A percentile compares a stretch with the other conserved stretches of the same genome.
phyloP scores from a whole-genome alignment of 73 alveolate species.

The Strombidium stylifer region DNA sequence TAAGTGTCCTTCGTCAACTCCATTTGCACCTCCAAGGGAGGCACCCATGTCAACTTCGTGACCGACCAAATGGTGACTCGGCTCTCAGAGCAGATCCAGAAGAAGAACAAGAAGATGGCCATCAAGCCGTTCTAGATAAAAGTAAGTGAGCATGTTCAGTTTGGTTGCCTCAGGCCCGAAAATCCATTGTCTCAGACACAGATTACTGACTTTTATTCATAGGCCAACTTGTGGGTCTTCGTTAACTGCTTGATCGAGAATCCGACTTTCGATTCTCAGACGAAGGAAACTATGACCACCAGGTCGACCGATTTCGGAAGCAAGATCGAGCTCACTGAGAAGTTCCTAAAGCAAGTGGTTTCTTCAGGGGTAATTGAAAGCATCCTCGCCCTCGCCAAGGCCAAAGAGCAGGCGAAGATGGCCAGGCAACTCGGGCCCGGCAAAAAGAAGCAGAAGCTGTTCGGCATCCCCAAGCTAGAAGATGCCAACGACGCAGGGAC shows the following conservation, averaged over 20 bases:
- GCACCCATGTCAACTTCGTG: slow-evolving; percentile 96
- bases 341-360: slow-evolving; percentile 79
- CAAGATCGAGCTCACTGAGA: slow-evolving; percentile 90
- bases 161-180: no score
- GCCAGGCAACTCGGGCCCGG: slow-evolving; percentile 75
- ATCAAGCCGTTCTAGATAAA: slow-evolving; percentile 31
- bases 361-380: slow-evolving; percentile 82
- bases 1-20: slow-evolving; percentile 97
- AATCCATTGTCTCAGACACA: no score
- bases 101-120: slow-evolving; percentile 45
- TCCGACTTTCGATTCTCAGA: slow-evolving; percentile 98
- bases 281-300: slow-evolving; percentile 98
- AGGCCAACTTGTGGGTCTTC: slow-evolving; percentile 87
- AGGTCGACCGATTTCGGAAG: slow-evolving; percentile 92
- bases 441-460: slow-evolving; percentile 74
- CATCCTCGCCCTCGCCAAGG: slow-evolving; percentile 81
- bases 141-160: no score
- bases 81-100: slow-evolving; percentile 21
- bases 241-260: slow-evolving; percentile 95
- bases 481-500: slow-evolving; percentile 99
- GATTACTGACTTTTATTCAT: no score
- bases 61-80: slow-evolving; percentile 80
- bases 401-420: slow-evolving; percentile 74
- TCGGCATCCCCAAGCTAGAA: slow-evolving; percentile 97
- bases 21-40: slow-evolving; percentile 96